Percentiles rank a stretch among this genome's conserved stretches.
Conservation (phyloP, 2,329 filamentous ascomycete genomes). For the Beauveria rudraprayagi region DNA sequence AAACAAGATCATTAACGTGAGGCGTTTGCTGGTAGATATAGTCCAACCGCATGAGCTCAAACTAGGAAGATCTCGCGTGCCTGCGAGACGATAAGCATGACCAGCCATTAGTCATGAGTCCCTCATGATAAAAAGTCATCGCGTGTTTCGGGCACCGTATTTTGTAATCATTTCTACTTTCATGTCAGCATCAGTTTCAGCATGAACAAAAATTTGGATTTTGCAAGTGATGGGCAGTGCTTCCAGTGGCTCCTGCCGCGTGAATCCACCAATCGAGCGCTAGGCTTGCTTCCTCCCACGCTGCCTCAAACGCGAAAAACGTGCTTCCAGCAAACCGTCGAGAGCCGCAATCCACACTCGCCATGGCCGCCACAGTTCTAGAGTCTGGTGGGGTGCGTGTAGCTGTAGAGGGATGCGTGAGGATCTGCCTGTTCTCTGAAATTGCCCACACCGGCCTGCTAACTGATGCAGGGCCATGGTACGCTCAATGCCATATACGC, state of each 20-base stretch:
- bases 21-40: neutral
- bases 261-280: neutral
- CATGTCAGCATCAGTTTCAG: neutral
- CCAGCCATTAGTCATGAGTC: neutral
- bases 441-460: neutral
- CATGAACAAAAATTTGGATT: too few relatives aligned
- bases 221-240: neutral
- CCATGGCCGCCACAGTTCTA: constrained; percentile 26
- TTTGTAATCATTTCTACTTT: neutral
- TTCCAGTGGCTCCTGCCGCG: neutral
- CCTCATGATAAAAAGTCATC: neutral
- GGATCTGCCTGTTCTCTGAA: constrained; percentile 22
- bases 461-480: constrained; percentile 65
- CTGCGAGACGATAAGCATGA: neutral
- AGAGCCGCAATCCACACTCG: neutral
- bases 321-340: neutral
- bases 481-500: constrained; percentile 87
- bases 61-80: neutral
- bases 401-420: constrained; percentile 80
- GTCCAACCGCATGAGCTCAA: neutral
- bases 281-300: neutral
- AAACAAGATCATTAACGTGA: neutral
- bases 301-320: constrained; percentile 1
- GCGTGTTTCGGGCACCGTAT: neutral
- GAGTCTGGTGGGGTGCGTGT: constrained; percentile 54